Percentiles rank a stretch among this genome's conserved stretches.
Evolutionary conservation across 2,329 filamentous ascomycete species (phyloP).

Genomic region (Colletotrichum phormii): DNA sequence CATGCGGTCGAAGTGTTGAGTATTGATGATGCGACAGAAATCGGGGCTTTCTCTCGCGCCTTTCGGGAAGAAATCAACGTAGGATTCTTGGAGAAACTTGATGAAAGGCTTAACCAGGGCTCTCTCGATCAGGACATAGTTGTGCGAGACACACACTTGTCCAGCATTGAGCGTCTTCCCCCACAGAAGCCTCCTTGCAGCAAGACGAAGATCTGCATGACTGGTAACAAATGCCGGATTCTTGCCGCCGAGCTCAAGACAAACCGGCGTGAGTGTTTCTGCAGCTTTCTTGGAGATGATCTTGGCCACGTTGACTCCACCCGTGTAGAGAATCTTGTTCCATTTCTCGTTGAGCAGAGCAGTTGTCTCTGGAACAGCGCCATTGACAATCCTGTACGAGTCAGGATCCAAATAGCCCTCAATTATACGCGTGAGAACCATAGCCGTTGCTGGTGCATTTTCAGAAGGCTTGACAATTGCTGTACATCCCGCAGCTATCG

Average conservation of each 20-base stretch:
- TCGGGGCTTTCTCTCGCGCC: slow-evolving; percentile 83
- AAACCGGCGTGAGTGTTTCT: slow-evolving; percentile 86
- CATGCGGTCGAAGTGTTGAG: slow-evolving; percentile 81
- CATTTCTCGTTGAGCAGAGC: slow-evolving; percentile 88
- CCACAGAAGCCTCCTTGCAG: slow-evolving; percentile 88
- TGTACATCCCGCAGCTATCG: slow-evolving; percentile 92
- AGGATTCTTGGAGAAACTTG: slow-evolving; percentile 76
- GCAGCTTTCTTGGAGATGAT: slow-evolving; percentile 93
- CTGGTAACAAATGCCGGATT: slow-evolving; percentile 95
- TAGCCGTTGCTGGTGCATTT: slow-evolving; percentile 78
- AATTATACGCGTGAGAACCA: slow-evolving; percentile 83
- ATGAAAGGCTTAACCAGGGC: slow-evolving; percentile 79
- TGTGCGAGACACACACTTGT: slow-evolving; percentile 92
- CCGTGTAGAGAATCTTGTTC: slow-evolving; percentile 99
- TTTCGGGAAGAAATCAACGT: slow-evolving; percentile 84
- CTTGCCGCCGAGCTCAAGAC: slow-evolving; percentile 88
- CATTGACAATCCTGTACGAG: slow-evolving; percentile 84
- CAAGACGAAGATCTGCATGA: slow-evolving; percentile 81
- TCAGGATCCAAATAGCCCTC: slow-evolving; percentile 80
- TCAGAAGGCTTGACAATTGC: slow-evolving; percentile 93
- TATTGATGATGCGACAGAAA: slow-evolving; percentile 84
- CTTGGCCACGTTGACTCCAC: slow-evolving; percentile 81
- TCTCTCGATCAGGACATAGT: slow-evolving; percentile 88
- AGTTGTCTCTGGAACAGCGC: slow-evolving; percentile 82
- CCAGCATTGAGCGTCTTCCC: slow-evolving; percentile 88